Evolutionary conservation across 257 asterid species (phyloP).

Genomic region (Prunella vulgaris): DNA sequence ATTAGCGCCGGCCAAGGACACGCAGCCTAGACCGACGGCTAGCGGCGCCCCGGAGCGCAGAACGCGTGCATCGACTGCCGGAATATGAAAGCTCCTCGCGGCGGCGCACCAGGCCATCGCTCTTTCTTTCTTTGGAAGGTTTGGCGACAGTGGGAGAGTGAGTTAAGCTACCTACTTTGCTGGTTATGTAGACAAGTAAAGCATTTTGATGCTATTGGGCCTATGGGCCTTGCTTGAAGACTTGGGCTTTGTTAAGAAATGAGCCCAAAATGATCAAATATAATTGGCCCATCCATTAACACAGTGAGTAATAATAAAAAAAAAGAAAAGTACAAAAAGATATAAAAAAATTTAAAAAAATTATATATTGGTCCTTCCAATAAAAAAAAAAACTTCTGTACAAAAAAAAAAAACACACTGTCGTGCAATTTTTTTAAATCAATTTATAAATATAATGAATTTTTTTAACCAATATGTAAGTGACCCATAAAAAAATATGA

Average conservation of each 20-base stretch:
- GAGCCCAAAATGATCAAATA: background rate
- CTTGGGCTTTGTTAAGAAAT: background rate
- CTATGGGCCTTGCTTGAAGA: background rate
- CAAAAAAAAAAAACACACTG: too few species aligned
- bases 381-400: too few species aligned
- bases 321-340: too few species aligned
- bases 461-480: too few species aligned
- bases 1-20: constrained; percentile 52
- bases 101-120: constrained; percentile 80
- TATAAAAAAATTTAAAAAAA: too few species aligned
- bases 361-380: too few species aligned
- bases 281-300: too few species aligned
- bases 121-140: background rate
- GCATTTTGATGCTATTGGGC: background rate
- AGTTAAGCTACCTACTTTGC: too few species aligned
- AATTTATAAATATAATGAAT: too few species aligned
- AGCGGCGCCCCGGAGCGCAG: constrained; percentile 50
- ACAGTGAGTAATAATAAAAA: too few species aligned
- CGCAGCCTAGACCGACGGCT: constrained; percentile 46
- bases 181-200: background rate
- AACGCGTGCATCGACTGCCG: constrained; percentile 51
- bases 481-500: too few species aligned
- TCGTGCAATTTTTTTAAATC: too few species aligned
- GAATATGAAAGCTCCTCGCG: constrained; percentile 64
- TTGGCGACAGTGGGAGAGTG: background rate